Percentiles rank a stretch among this genome's conserved stretches.
Evolutionary conservation across 176 grass and related monocot species (phyloP).

Genomic region (Oryza officinalis): DNA sequence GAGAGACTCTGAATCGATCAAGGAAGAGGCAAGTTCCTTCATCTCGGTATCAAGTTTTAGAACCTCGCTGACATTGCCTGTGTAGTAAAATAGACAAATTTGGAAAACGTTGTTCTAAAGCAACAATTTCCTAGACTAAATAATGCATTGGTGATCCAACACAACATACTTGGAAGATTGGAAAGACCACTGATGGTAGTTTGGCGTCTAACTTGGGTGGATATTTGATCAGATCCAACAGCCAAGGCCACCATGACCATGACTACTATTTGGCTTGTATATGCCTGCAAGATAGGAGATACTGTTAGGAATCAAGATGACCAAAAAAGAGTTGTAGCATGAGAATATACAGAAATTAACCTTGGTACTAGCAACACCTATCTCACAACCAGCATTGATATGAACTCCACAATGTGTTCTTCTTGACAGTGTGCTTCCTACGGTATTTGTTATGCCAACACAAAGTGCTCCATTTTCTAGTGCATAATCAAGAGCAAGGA

Average conservation of each 20-base stretch:
- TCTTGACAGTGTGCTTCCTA: constrained; percentile 85
- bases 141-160: not conserved
- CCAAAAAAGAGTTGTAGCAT: not conserved
- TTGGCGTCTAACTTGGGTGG: constrained; percentile 72
- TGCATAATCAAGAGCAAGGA: constrained; percentile 90
- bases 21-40: constrained; percentile 82
- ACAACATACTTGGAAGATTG: constrained; percentile 66
- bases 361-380: constrained; percentile 95
- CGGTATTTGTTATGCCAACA: constrained; percentile 93
- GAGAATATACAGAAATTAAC: constrained; percentile 31
- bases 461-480: constrained; percentile 79
- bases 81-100: not conserved
- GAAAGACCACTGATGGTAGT: constrained; percentile 65
- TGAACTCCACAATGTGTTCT: constrained; percentile 95
- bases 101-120: not conserved
- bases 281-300: constrained; percentile 57
- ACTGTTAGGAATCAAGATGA: constrained; percentile 16
- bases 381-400: constrained; percentile 96
- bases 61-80: constrained; percentile 68
- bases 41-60: constrained; percentile 88
- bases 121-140: not conserved
- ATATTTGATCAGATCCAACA: constrained; percentile 94
- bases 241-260: constrained; percentile 97
- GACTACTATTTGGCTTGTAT: constrained; percentile 95
- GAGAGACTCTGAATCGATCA: constrained; percentile 71